Base-by-base conservation (phyloP, 2,329 filamentous ascomycete species). In the Verruconis gallopava region DNA sequence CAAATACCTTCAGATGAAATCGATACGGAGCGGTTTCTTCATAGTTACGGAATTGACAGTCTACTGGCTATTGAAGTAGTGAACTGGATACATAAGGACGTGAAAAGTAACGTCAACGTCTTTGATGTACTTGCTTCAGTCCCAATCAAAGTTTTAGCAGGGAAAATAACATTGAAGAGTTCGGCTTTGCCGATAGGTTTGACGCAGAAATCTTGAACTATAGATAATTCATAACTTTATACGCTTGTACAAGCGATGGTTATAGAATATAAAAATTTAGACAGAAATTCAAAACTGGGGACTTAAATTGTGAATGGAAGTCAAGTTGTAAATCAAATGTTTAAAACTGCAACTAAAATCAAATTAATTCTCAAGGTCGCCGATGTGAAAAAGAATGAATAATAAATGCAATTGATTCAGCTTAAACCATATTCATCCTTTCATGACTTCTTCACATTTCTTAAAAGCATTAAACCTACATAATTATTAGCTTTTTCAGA, bases 11-110 rank as follows among this genome's bases (percentile, higher is more conserved):
- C n/a, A 9, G 25, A 30, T 30, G 37, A 33, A 4, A 5, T 33
- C n/a, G 38, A 33, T 21, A 5, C 22, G 3, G 17, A 11, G 3
- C 11, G 15, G 9, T 15, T 12, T 14, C n/a, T 42, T 4, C 13
- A 21, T 6, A 17, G 20, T 5, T 38, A 20, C 13, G 40, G 40
- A 9, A 20, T 42, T 14, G 40, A 37, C 14, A 15, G 4, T 18
- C 40, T 42, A 5, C 17, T 37, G 9, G 40, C 40, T n/a, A 37
- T 42, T 9, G 40, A 42, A 19, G 32, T 42, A 3, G 15, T 21
- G 2, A 39, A 21, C 28, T 37, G 32, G 40, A 19, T 17, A n/a
- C 28, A 14, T 15, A 17, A 37, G 14, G 30, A 30, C n/a, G 25
- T n/a, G 25, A 30, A 30, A n/a, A 30, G 25, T 30, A 30, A 9